Evolutionary conservation across 129 eudicot species (phyloP).

Genomic region (Mikania micrantha): DNA sequence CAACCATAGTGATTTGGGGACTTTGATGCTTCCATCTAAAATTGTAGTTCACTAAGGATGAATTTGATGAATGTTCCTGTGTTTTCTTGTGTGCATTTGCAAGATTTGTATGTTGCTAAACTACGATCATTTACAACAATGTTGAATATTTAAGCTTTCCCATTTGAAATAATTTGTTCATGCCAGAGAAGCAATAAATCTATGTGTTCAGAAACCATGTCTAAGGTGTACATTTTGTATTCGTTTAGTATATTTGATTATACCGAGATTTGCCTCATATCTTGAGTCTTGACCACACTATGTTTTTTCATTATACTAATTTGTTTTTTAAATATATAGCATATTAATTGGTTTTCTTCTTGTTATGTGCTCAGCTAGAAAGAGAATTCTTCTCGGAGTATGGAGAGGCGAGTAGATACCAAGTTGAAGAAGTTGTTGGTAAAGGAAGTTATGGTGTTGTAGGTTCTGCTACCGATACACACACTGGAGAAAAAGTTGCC

Average conservation of each 20-base stretch:
- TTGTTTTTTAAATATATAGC: too few relatives aligned
- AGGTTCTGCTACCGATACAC: constrained; percentile 65
- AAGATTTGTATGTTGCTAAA: background rate
- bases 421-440: constrained; percentile 75
- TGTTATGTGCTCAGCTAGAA: constrained; percentile 34
- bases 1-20: too few relatives aligned
- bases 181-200: too few relatives aligned
- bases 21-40: too few relatives aligned
- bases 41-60: background rate
- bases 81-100: background rate
- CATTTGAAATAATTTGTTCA: background rate
- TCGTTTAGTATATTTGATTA: background rate
- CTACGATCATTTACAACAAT: background rate
- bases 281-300: background rate
- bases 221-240: background rate
- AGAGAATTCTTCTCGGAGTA: constrained; percentile 74
- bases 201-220: background rate
- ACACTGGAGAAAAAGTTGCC: constrained; percentile 61
- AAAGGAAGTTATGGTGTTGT: constrained; percentile 93
- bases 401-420: constrained; percentile 74
- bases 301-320: too few relatives aligned
- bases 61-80: too few relatives aligned
- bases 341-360: background rate
- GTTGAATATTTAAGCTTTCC: background rate
- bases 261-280: background rate